Evolutionary conservation across 1,284 basidiomycete species (phyloP), one percentile per base, ranked within the genome.

Genomic region (Golubevia sp.): DNA sequence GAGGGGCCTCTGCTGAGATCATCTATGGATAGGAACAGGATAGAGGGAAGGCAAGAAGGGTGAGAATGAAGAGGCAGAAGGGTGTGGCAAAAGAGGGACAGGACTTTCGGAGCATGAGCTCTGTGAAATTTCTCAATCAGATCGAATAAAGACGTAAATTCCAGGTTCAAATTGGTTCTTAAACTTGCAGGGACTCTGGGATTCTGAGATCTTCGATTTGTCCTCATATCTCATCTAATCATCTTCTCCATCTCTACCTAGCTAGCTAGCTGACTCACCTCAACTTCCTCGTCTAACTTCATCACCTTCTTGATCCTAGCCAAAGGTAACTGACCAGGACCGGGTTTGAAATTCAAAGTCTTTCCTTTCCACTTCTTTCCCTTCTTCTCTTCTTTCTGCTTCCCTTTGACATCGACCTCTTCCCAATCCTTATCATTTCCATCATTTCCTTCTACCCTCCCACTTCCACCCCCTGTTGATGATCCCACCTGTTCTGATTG

Each of bases 271-370:
- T 11, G 18, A 26, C 65, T 60, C 56, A 72, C 70, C 59, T 79
- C 80, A 61, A 83, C 77, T 52, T 80, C 73, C 44, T 79, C 77
- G 60, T 83, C 77, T 23, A 71, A 73, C 66, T 83, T 83, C 79
- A 83, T 82, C 51, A 82, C 80, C 56, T 82, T 82, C 52, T 83
- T 83, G 62, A 83, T 82, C 11, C 80, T 67, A 1, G 80, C 80
- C n/a, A 83, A 63, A 0, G 80, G 80, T 1, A 83, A 63, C 20
- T 79, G 77, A n/a, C 77, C 74, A 26, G 70, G 64, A 0, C 66
- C 76, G 11, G 74, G 70, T 44, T 70, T 61, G 2, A 71, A 73
- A 8, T 63, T 73, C 1, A 63, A 56, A 6, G 58, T 34, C 30
- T 34, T 34, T 34, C 30, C 30, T 11, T 34, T 34, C 30, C 30